Percentiles rank a stretch among this genome's conserved stretches.
phyloP scores from a whole-genome alignment of 345 rosid species.

The Carallia brachiata region DNA sequence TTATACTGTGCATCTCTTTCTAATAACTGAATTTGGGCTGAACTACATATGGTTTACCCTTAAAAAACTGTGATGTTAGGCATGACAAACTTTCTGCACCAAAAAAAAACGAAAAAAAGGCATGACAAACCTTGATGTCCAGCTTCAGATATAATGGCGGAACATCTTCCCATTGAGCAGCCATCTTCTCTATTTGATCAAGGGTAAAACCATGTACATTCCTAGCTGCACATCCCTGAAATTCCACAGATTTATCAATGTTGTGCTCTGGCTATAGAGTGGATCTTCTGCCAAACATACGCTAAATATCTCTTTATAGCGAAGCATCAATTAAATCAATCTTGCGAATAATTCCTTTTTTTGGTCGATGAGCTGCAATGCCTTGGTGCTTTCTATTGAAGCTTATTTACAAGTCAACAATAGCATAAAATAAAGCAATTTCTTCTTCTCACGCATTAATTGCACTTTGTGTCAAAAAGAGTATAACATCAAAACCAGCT shows the following conservation, averaged over 20 bases:
- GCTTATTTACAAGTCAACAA: no score
- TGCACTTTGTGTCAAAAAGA: no score
- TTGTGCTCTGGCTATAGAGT: neutral
- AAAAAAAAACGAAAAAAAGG: neutral
- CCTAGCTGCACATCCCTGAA: conserved; percentile 97
- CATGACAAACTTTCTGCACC: conserved; percentile 45
- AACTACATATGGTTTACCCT: no score
- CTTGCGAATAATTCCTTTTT: no score
- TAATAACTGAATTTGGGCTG: no score
- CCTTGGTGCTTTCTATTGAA: no score
- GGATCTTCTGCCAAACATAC: conserved; percentile 15
- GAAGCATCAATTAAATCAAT: neutral
- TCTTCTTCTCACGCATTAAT: no score
- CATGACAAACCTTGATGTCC: conserved; percentile 61
- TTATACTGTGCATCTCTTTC: no score
- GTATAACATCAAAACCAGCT: no score
- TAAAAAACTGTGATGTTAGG: conserved; percentile 13
- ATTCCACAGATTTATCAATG: conserved; percentile 22
- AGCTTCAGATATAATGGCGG: conserved; percentile 72
- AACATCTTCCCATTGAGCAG: conserved; percentile 81
- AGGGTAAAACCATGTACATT: conserved; percentile 81
- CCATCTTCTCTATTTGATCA: conserved; percentile 79
- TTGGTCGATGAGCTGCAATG: no score
- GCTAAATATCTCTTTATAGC: neutral
- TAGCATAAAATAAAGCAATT: no score